Evolutionary conservation across 2,329 filamentous ascomycete genomes (phyloP), one percentile per base, ranked within the genome.

Genomic region (Nakataea oryzae): DNA sequence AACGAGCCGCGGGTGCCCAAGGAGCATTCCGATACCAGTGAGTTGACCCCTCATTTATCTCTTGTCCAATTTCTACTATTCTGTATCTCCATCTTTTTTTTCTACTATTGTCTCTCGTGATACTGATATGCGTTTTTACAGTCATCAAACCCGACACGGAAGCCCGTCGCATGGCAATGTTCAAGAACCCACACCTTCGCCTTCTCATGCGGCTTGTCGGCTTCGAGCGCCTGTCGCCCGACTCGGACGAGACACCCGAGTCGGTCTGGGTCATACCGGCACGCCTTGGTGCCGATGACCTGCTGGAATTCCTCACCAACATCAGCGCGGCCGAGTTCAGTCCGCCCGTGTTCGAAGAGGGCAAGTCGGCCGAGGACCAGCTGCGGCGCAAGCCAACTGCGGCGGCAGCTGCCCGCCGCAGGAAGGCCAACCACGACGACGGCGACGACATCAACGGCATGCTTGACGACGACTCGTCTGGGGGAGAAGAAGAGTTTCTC

Each of bases 151-250:
- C 89, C 0, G 85, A 88, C 63, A 85, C 83, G 55, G 84, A 89
- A 57, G 80, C 83, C 59, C 85, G 86, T 54, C 86, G 86, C 60
- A 82, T 81, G 27, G 88, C 91, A 29, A 86, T 96, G 75, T 96
- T 96, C 78, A 96, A 91, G 71, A 96, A 97, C 73, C 87, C 90
- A 12, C 88, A 93, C 69, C 81, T 97, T 2, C 88, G 93, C 41
- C 85, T 97, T 1, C 82, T 99, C 3, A 88, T 97, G 83, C 87
- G 81, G 1, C 80, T 95, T 0, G 79, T 88, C 24, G 90, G 89
- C 0, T 84, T 96, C 64, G 81, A 88, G 68, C 81, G 87, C 4
- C 73, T 81, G 11, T 74, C 75, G 0, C 77, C 79, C 0, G 73
- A 73, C 0, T 69, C 79, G 3, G 87, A 91, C 55, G 90, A 96